Evolutionary conservation across 2,329 filamentous ascomycete species (phyloP), one percentile per base, ranked within the genome.

Genomic region (Chrysosphaeria jannelii): DNA sequence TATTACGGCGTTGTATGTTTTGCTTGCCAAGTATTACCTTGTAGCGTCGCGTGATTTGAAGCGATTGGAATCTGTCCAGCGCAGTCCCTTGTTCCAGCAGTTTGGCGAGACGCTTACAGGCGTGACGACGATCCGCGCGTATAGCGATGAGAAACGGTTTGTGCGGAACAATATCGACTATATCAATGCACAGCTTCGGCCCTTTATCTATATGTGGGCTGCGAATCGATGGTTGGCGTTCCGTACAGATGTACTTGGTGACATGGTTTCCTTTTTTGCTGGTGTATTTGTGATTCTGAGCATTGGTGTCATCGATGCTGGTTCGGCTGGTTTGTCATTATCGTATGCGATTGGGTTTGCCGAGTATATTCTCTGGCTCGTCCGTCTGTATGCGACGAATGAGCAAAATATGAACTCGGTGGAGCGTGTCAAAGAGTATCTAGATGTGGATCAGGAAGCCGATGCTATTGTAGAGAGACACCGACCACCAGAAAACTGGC

Each of bases 401-500:
- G 85, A 97, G 46, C 85, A 97, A 45, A 93, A 91, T 46, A 93
- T 97, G 85, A 97, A 97, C 46, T 81, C 81, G 3, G 79, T 93
- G 23, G 85, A 97, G 46, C 74, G 85, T 37, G 69, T 97, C 39
- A 88, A 90, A 48, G 85, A 97, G 41, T 97, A 93, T 39, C 58
- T 93, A 17, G 76, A 93, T 21, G 72, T 97, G 1, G 81, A 93
- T 35, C 81, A 91, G 41, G 85, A 97, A 46, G 79, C 85, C 1
- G 51, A 58, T 1, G 54, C 72, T 1, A 51, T 89, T 19, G 58
- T 89, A 19, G 64, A 76, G 25, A 64, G 81, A 28, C 72, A 63
- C 31, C 59, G 75, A 14, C 85, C 85, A 5, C 54, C 69, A 1
- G 44, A 54, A 4, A 65, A 72, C 38, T 97, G 85, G 85, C 85